phyloP scores from a whole-genome alignment of 2,329 filamentous ascomycete genomes.

The Aspergillus sp. region DNA sequence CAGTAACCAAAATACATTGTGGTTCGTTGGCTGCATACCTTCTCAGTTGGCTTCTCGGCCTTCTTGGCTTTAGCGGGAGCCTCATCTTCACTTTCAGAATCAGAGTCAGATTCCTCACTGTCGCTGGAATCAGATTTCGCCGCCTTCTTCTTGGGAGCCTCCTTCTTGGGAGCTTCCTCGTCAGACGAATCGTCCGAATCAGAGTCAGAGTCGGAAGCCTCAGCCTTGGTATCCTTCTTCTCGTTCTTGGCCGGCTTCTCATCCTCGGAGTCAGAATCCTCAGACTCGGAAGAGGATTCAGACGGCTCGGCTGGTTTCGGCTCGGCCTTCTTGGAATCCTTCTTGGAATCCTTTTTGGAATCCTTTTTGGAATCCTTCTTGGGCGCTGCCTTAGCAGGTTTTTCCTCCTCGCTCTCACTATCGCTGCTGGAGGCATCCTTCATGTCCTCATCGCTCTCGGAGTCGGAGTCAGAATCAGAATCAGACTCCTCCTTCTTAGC shows the following conservation, averaged over 20 bases:
- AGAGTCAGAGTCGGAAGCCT: conserved; percentile 15
- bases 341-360: conserved; percentile 9
- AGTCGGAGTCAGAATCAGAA: background rate
- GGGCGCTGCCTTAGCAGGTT: conserved; percentile 5
- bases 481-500: conserved; percentile 1
- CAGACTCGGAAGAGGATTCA: conserved; percentile 18
- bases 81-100: conserved; percentile 12
- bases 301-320: conserved; percentile 14
- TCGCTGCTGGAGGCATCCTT: background rate
- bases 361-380: background rate
- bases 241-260: conserved; percentile 15
- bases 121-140: conserved; percentile 14
- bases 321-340: background rate
- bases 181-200: conserved; percentile 13
- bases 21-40: conserved; percentile 2
- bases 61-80: conserved; percentile 9
- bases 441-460: background rate
- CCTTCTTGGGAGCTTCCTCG: conserved; percentile 13
- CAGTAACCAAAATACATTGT: background rate
- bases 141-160: conserved; percentile 14
- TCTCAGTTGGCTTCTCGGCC: conserved; percentile 7
- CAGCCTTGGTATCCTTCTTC: conserved; percentile 13
- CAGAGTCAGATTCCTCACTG: conserved; percentile 15
- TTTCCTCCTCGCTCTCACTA: background rate
- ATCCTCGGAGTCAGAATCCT: conserved; percentile 20